Evolutionary conservation across 495 filamentous ascomycete species (phyloP).

Genomic region (Thermochaetoides thermophila): DNA sequence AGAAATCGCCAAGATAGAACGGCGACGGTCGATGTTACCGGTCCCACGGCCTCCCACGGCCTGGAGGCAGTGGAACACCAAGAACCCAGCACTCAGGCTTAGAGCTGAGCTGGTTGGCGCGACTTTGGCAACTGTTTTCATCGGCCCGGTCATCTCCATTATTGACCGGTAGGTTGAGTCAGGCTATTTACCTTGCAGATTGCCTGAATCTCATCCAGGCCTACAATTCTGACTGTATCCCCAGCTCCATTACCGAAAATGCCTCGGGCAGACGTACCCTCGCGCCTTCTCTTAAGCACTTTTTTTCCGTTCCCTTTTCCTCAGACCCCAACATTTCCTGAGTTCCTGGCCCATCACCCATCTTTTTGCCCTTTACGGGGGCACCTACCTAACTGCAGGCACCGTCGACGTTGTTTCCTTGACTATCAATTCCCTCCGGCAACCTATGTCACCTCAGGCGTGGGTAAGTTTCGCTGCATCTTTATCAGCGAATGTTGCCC

Average conservation of each 20-base stretch:
- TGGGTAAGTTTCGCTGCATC: constrained; percentile 75
- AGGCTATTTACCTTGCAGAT: not conserved
- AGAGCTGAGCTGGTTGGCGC: constrained; percentile 63
- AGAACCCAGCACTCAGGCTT: constrained; percentile 50
- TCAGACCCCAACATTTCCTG: constrained; percentile 55
- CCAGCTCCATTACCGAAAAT: constrained; percentile 87
- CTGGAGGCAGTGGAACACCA: constrained; percentile 91
- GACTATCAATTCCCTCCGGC: constrained; percentile 43
- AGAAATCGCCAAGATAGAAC: too few relatives aligned
- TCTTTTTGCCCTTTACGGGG: constrained; percentile 76
- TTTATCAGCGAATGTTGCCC: constrained; percentile 66
- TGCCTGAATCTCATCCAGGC: not conserved
- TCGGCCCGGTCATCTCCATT: constrained; percentile 77
- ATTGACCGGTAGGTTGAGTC: constrained; percentile 61
- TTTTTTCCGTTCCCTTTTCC: constrained; percentile 49
- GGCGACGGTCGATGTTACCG: too few relatives aligned
- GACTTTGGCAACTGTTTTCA: constrained; percentile 58
- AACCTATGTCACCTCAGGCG: constrained; percentile 49
- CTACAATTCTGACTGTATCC: not conserved
- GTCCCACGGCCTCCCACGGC: too few relatives aligned
- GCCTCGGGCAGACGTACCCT: constrained; percentile 71
- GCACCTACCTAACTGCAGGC: constrained; percentile 88
- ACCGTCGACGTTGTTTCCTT: constrained; percentile 66
- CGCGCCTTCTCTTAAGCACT: constrained; percentile 43
- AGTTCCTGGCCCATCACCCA: constrained; percentile 71